A percentile compares a stretch with the other conserved stretches of the same genome.
Conservation (phyloP, 2,329 filamentous ascomycete species). For the Colletotrichum ledebouriae region DNA sequence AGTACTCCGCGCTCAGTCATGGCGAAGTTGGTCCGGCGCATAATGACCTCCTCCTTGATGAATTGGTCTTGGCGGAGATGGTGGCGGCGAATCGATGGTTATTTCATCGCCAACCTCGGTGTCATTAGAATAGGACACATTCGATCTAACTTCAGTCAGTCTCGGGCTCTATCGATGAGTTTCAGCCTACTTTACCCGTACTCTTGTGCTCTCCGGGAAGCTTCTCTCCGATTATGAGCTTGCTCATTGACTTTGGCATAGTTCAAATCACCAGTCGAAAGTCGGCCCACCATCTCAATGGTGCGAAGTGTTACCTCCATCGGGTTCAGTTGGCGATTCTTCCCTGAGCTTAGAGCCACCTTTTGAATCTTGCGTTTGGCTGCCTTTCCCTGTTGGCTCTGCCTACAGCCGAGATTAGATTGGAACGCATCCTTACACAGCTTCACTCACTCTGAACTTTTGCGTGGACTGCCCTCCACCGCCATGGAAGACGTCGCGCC, state of each 20-base stretch:
- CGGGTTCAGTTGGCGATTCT: neutral
- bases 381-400: neutral
- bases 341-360: neutral
- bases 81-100: constrained; percentile 18
- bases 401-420: constrained; percentile 7
- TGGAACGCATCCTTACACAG: neutral
- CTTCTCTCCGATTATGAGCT: neutral
- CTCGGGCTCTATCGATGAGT: no score
- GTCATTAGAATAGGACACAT: neutral
- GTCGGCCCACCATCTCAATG: constrained; percentile 2
- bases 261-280: neutral
- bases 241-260: neutral
- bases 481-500: constrained; percentile 21
- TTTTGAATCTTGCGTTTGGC: neutral
- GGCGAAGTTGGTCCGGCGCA: constrained; percentile 25
- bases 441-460: neutral
- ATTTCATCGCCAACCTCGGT: neutral
- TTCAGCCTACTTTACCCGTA: constrained; percentile 11
- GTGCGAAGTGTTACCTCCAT: constrained; percentile 8
- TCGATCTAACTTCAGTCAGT: constrained; percentile 7
- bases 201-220: constrained; percentile 6
- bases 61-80: constrained; percentile 36
- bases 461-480: constrained; percentile 13
- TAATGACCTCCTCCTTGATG: constrained; percentile 40
- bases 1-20: neutral